These are phyloP conservation scores for Candida quercuum DNA, from an alignment of 805 yeast species.

Conservation along the genomic window DNA sequence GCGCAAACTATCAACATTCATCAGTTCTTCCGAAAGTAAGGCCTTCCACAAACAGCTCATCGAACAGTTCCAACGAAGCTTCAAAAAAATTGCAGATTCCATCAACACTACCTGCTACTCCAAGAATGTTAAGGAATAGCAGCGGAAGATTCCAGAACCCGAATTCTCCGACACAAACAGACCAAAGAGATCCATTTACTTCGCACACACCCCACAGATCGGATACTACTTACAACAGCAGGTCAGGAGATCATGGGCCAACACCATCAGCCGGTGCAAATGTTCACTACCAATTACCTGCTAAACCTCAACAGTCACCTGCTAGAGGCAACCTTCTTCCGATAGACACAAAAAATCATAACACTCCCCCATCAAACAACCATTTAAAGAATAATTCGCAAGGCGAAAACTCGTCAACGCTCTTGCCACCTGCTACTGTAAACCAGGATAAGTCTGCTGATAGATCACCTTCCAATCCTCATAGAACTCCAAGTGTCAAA, in stretches of 20 bases:
- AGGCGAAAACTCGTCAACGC: slow-evolving; percentile 6
- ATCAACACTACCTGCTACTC: slow-evolving; percentile 58
- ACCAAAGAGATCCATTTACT: neutral
- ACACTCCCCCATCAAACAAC: slow-evolving; percentile 11
- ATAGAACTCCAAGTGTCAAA: slow-evolving; percentile 13
- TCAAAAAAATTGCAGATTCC: slow-evolving; percentile 13
- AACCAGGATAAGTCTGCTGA: slow-evolving; percentile 7
- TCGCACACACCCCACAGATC: slow-evolving; percentile 18
- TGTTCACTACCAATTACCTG: neutral
- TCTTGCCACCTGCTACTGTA: slow-evolving; percentile 16
- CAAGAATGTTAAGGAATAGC: slow-evolving; percentile 60
- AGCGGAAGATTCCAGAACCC: slow-evolving; percentile 30
- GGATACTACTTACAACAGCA: neutral
- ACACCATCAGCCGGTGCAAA: neutral
- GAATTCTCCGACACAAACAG: slow-evolving; percentile 2
- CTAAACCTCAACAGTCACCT: neutral
- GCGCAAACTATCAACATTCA: slow-evolving; percentile 17
- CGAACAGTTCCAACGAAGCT: slow-evolving; percentile 1
- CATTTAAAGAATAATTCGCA: neutral
- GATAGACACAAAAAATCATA: neutral
- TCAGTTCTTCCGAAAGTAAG: slow-evolving; percentile 21
- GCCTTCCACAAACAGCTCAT: slow-evolving; percentile 8
- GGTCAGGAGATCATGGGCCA: neutral
- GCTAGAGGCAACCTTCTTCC: neutral
- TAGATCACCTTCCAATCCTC: slow-evolving; percentile 15